These are phyloP conservation scores for Gossypium aridum DNA, from an alignment of 441 rosid genomes.

Conservation along the genomic window DNA sequence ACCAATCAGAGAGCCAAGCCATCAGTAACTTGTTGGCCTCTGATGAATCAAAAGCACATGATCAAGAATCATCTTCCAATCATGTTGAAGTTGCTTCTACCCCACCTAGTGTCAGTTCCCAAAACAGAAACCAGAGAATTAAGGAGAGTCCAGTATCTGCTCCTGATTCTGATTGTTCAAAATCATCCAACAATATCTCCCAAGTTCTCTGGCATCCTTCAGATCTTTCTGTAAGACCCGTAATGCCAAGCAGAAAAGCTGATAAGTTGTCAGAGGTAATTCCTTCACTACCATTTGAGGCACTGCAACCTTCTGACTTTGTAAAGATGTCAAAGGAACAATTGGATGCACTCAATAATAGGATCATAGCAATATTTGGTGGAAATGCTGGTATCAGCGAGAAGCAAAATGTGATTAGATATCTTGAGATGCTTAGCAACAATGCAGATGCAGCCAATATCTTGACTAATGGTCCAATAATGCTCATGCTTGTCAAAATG, in stretches of 20 bases:
- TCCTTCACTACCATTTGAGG: constrained; percentile 80
- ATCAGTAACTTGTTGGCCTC: constrained; percentile 31
- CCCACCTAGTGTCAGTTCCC: constrained; percentile 62
- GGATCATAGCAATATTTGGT: constrained; percentile 46
- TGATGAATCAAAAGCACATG: constrained; percentile 42
- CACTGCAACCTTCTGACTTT: constrained; percentile 62
- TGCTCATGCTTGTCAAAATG: constrained; percentile 90
- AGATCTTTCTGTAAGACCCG: constrained; percentile 93
- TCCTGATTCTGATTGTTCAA: constrained; percentile 43
- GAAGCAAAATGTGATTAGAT: constrained; percentile 84
- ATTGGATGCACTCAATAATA: constrained; percentile 54
- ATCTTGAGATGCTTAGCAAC: constrained; percentile 80
- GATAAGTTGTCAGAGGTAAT: constrained; percentile 53
- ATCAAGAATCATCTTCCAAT: constrained; percentile 53
- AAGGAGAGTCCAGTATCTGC: constrained; percentile 45
- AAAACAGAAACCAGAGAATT: constrained; percentile 46
- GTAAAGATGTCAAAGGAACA: constrained; percentile 75
- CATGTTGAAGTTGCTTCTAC: constrained; percentile 48
- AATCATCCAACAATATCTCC: constrained; percentile 49
- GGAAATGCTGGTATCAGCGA: constrained; percentile 68
- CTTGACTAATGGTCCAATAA: constrained; percentile 86
- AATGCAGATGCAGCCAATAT: constrained; percentile 85
- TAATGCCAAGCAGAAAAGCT: constrained; percentile 92
- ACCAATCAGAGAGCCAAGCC: constrained; percentile 33
- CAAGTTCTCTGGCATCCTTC: constrained; percentile 89